A percentile compares a stretch with the other conserved stretches of the same genome.
Conservation (phyloP, 148 eudicot species). For the Chenopodium berlandieri region DNA sequence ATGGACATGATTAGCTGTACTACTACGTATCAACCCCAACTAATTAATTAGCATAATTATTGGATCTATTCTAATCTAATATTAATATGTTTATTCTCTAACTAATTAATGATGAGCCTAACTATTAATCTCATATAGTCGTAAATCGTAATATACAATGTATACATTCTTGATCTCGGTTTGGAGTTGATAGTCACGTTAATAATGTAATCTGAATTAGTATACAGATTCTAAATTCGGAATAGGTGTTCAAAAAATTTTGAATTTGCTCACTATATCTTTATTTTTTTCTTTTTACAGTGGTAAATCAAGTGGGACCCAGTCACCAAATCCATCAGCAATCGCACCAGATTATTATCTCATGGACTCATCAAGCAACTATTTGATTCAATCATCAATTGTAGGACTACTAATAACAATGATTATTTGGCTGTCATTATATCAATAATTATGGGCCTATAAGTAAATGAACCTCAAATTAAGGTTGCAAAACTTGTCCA, state of each 20-base stretch:
- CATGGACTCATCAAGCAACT: background rate
- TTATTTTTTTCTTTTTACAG: background rate
- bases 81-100: background rate
- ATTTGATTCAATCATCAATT: constrained; percentile 3
- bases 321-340: constrained; percentile 20
- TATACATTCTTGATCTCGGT: background rate
- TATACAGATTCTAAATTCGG: too few species aligned
- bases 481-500: background rate
- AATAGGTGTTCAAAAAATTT: background rate
- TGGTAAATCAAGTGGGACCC: constrained; percentile 26
- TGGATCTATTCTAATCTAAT: background rate
- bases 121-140: too few species aligned
- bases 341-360: background rate
- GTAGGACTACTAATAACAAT: constrained; percentile 4
- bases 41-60: background rate
- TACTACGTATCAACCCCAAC: background rate
- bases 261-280: background rate
- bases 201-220: background rate
- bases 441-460: background rate
- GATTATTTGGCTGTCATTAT: constrained; percentile 20
- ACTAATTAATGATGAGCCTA: background rate
- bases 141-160: too few species aligned
- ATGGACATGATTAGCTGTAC: background rate
- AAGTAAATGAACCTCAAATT: background rate
- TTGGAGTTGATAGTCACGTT: too few species aligned